A percentile compares a stretch with the other conserved stretches of the same genome.
phyloP scores from a whole-genome alignment of 202 grass and related monocot genomes.

The Panicum hallii region DNA sequence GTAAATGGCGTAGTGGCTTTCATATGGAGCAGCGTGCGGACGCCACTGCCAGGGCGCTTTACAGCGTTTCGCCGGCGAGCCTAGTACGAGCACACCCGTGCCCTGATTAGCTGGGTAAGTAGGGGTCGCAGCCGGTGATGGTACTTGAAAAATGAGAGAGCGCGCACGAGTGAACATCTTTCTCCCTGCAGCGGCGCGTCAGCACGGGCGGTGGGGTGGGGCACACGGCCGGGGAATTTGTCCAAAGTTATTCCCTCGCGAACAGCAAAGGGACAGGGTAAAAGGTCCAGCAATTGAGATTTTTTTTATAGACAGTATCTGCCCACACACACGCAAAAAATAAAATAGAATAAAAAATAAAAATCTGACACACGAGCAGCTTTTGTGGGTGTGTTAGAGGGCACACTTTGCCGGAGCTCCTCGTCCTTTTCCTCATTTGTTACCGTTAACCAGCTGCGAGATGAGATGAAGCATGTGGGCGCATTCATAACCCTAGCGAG shows the following conservation, averaged over 20 bases:
- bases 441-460: conserved; percentile 33
- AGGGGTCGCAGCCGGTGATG: conserved; percentile 33
- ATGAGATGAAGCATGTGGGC: conserved; percentile 7
- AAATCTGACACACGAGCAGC: conserved; percentile 33
- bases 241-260: conserved; percentile 47
- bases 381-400: conserved; percentile 51
- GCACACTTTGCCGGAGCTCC: conserved; percentile 26
- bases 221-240: conserved; percentile 26
- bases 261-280: conserved; percentile 41
- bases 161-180: background rate
- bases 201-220: conserved; percentile 29
- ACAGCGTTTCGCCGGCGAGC: conserved; percentile 42
- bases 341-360: too few species aligned
- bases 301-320: conserved; percentile 36
- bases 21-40: conserved; percentile 39
- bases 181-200: conserved; percentile 15
- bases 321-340: background rate
- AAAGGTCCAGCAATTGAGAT: conserved; percentile 15
- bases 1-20: conserved; percentile 3
- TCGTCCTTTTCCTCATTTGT: conserved; percentile 27
- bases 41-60: conserved; percentile 33
- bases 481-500: background rate
- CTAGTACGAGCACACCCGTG: background rate
- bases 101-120: conserved; percentile 51
- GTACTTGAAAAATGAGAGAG: conserved; percentile 46